A percentile compares a stretch with the other conserved stretches of the same genome.
These are phyloP conservation scores for Exophiala sp. DNA, from an alignment of 2,329 filamentous ascomycete species.

Conservation along the genomic window DNA sequence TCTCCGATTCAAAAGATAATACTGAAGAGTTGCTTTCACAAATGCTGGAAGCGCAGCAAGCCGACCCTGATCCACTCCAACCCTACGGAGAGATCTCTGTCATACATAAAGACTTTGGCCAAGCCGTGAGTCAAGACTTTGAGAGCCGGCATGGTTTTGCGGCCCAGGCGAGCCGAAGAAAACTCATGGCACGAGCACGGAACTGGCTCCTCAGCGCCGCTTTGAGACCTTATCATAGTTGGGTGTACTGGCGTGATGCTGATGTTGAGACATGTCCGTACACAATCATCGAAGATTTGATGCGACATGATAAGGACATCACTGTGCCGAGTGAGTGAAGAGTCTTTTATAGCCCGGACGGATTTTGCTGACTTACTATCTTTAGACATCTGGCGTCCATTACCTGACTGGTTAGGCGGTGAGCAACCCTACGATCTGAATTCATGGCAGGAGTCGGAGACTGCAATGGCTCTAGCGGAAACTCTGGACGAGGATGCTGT, in stretches of 20 bases:
- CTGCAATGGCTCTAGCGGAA: slow-evolving; percentile 84
- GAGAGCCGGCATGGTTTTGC: slow-evolving; percentile 97
- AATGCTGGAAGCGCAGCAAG: slow-evolving; percentile 72
- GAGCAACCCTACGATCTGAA: slow-evolving; percentile 98
- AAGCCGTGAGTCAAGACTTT: slow-evolving; percentile 95
- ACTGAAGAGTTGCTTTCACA: slow-evolving; percentile 71
- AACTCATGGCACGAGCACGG: slow-evolving; percentile 94
- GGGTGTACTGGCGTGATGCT: slow-evolving; percentile 99
- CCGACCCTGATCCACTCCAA: slow-evolving; percentile 68
- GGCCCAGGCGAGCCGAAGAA: slow-evolving; percentile 85
- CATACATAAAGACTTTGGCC: slow-evolving; percentile 97
- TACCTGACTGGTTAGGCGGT: slow-evolving; percentile 96
- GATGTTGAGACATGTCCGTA: slow-evolving; percentile 96
- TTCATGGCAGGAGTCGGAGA: slow-evolving; percentile 99
- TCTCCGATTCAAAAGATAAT: slow-evolving; percentile 93
- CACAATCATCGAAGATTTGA: slow-evolving; percentile 93
- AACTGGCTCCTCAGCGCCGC: slow-evolving; percentile 96
- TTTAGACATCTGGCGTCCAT: slow-evolving; percentile 93
- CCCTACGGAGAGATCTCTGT: slow-evolving; percentile 95
- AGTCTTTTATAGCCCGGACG: neutral
- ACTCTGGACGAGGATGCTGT: slow-evolving; percentile 96
- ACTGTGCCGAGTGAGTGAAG: slow-evolving; percentile 88
- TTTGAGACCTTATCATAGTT: slow-evolving; percentile 88
- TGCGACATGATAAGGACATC: slow-evolving; percentile 98
- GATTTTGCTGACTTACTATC: neutral